Evolutionary conservation across 2,329 filamentous ascomycete genomes (phyloP).

Genomic region (Stagonosporopsis chrysanthemi): DNA sequence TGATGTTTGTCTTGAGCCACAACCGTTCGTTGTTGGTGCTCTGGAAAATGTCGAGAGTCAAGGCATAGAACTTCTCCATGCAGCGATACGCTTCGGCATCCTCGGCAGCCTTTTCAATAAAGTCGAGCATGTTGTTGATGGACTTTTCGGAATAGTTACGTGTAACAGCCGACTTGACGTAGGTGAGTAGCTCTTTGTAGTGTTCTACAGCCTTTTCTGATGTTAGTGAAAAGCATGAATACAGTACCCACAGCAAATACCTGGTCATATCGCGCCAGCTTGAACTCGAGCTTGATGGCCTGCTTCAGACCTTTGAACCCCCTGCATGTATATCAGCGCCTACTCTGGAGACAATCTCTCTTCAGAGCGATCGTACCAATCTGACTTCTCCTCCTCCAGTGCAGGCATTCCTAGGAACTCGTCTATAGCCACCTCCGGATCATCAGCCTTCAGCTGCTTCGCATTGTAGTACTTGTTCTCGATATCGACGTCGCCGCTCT

Average conservation of each 20-base stretch:
- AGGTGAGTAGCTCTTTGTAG: constrained; percentile 93
- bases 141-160: constrained; percentile 99
- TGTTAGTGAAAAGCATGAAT: constrained; percentile 27
- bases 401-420: constrained; percentile 90
- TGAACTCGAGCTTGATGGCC: constrained; percentile 96
- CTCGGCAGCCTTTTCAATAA: constrained; percentile 88
- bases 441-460: constrained; percentile 90
- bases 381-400: constrained; percentile 88
- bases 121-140: constrained; percentile 99
- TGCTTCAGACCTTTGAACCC: constrained; percentile 98
- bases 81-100: constrained; percentile 75
- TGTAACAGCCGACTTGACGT: constrained; percentile 95
- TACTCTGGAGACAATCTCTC: neutral
- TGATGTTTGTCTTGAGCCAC: constrained; percentile 98
- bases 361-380: constrained; percentile 67
- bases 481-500: constrained; percentile 88
- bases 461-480: constrained; percentile 99
- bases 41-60: constrained; percentile 93
- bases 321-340: constrained; percentile 49
- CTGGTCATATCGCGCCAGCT: constrained; percentile 85
- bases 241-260: constrained; percentile 53
- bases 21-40: constrained; percentile 96
- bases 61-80: constrained; percentile 94
- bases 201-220: constrained; percentile 79
- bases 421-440: constrained; percentile 85